Conservation (phyloP, 345 rosid species). For the Salix dunnii region DNA sequence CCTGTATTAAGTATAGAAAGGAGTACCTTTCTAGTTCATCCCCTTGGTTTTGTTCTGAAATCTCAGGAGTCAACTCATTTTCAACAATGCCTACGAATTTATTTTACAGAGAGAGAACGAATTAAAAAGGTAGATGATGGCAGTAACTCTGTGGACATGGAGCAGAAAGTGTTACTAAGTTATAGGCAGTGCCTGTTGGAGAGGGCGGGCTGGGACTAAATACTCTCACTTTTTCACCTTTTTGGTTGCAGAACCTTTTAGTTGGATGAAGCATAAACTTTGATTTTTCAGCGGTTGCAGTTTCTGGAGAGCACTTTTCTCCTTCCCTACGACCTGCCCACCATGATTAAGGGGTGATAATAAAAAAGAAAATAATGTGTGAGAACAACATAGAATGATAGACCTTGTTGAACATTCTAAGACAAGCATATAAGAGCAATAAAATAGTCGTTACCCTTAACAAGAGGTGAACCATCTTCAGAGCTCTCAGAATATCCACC, state of each 20-base stretch:
- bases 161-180: conserved; percentile 13
- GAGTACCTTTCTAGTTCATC: conserved; percentile 74
- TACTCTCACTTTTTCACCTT: conserved; percentile 32
- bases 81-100: conserved; percentile 38
- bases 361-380: conserved; percentile 3
- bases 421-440: background rate
- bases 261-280: conserved; percentile 37
- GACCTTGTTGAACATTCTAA: background rate
- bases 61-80: conserved; percentile 45
- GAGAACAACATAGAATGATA: background rate
- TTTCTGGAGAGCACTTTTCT: conserved; percentile 31
- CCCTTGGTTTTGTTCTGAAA: conserved; percentile 46
- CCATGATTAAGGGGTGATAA: background rate
- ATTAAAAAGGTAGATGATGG: background rate
- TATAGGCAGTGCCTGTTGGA: conserved; percentile 45
- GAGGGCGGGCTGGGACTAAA: conserved; percentile 41
- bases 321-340: conserved; percentile 36
- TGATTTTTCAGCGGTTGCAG: conserved; percentile 33
- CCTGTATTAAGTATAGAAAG: conserved; percentile 10
- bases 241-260: conserved; percentile 39
- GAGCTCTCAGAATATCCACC: conserved; percentile 45
- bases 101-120: conserved; percentile 10
- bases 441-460: conserved; percentile 27
- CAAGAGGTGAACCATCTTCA: conserved; percentile 45
- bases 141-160: background rate